These are phyloP conservation scores for Coemansia sp. DNA, from an alignment of 192 early-diverging fungal genomes.

Conservation along the genomic window DNA sequence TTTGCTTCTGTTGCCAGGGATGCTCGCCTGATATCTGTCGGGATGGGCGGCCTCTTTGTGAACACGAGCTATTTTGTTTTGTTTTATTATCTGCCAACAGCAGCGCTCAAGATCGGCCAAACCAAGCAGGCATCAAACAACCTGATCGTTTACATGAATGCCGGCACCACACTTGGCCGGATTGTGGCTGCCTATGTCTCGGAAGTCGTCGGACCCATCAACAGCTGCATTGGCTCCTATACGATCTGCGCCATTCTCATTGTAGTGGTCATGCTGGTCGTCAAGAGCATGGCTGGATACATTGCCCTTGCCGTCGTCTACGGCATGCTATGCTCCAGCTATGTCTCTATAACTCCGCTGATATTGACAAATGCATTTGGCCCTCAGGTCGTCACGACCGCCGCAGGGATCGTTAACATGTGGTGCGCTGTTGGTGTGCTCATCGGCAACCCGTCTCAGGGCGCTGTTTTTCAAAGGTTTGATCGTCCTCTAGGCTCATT, in stretches of 20 bases:
- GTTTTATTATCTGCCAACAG: slow-evolving; percentile 45
- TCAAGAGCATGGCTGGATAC: slow-evolving; percentile 38
- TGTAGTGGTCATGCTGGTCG: slow-evolving; percentile 27
- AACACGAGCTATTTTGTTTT: slow-evolving; percentile 39
- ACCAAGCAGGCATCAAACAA: slow-evolving; percentile 37
- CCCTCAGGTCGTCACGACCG: slow-evolving; percentile 28
- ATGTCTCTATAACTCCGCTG: slow-evolving; percentile 35
- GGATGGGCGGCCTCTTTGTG: slow-evolving; percentile 31
- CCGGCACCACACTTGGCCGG: slow-evolving; percentile 33
- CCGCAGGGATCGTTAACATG: slow-evolving; percentile 40
- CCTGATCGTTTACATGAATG: slow-evolving; percentile 41
- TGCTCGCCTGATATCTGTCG: slow-evolving; percentile 18
- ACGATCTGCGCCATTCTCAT: slow-evolving; percentile 28
- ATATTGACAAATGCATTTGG: slow-evolving; percentile 35
- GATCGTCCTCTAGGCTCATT: slow-evolving; percentile 32
- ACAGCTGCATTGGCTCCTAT: slow-evolving; percentile 32
- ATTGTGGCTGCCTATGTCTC: slow-evolving; percentile 29
- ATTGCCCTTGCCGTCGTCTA: slow-evolving; percentile 31
- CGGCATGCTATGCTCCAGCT: slow-evolving; percentile 33
- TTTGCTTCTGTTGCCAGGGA: slow-evolving; percentile 26
- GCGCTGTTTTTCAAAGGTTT: slow-evolving; percentile 39
- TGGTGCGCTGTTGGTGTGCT: slow-evolving; percentile 41
- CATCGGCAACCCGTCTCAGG: slow-evolving; percentile 42
- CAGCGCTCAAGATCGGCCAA: slow-evolving; percentile 35
- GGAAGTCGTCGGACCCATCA: slow-evolving; percentile 26